Conservation (phyloP, 371 early-diverging fungal species). For the Parasitella parasitica region DNA sequence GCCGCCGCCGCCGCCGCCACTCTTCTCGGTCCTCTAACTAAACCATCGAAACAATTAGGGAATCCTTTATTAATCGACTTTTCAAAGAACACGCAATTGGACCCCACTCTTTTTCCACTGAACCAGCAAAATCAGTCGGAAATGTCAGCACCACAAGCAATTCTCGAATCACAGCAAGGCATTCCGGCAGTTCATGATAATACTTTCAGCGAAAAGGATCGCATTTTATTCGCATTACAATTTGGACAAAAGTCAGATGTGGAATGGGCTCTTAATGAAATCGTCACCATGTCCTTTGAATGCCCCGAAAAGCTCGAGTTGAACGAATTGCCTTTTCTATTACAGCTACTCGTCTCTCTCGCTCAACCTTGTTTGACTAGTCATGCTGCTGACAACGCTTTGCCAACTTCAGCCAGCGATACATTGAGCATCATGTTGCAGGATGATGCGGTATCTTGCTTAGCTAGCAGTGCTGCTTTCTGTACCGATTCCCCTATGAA, state of each 20-base stretch:
- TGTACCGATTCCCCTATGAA: not conserved
- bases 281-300: constrained; percentile 64
- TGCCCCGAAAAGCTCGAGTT: constrained; percentile 55
- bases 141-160: no score
- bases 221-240: constrained; percentile 69
- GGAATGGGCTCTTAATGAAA: constrained; percentile 80
- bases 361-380: constrained; percentile 19
- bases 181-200: not conserved
- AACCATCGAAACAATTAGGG: not conserved
- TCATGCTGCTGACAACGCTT: constrained; percentile 10
- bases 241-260: constrained; percentile 68
- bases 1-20: not conserved
- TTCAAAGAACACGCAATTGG: not conserved
- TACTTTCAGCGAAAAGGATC: constrained; percentile 50
- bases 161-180: not conserved
- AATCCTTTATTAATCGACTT: constrained; percentile 11
- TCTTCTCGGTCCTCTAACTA: not conserved
- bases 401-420: constrained; percentile 12
- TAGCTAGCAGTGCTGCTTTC: not conserved
- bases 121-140: not conserved
- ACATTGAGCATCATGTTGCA: constrained; percentile 13
- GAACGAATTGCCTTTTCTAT: constrained; percentile 60
- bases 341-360: constrained; percentile 48
- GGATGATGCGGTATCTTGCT: not conserved
- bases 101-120: not conserved